phyloP scores from a whole-genome alignment of 2,329 filamentous ascomycete species.

The Neofusicoccum parvum region DNA sequence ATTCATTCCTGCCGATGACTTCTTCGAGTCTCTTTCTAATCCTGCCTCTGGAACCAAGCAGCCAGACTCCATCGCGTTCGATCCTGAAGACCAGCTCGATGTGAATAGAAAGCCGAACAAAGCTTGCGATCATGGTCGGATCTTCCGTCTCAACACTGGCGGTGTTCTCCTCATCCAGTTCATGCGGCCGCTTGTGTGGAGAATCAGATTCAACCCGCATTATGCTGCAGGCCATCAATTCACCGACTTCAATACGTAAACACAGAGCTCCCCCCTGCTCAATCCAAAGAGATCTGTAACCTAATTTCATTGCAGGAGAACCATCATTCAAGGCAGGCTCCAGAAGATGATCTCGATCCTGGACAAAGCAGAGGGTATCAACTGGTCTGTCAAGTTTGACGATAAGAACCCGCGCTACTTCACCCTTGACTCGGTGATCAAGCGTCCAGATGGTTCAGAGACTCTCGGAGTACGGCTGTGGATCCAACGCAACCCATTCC shows the following conservation, averaged over 20 bases:
- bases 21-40: neutral
- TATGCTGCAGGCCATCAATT: neutral
- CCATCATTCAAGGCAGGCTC: constrained; percentile 29
- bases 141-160: constrained; percentile 32
- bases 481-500: constrained; percentile 32
- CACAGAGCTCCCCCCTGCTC: neutral
- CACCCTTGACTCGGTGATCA: neutral
- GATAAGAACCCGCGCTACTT: neutral
- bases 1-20: constrained; percentile 1
- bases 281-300: too few species aligned
- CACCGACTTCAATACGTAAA: constrained; percentile 1
- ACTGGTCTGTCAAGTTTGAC: neutral
- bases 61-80: neutral
- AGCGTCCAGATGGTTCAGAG: neutral
- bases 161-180: constrained; percentile 35
- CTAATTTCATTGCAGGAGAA: constrained; percentile 16
- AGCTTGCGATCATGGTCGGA: neutral
- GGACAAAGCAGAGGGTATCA: neutral
- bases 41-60: neutral
- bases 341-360: neutral
- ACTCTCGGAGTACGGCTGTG: constrained; percentile 29
- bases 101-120: neutral
- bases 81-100: neutral
- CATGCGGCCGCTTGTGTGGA: constrained; percentile 35
- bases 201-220: constrained; percentile 33